Conservation (phyloP, 2,329 filamentous ascomycete genomes). For the Zymoseptoria brevis region DNA sequence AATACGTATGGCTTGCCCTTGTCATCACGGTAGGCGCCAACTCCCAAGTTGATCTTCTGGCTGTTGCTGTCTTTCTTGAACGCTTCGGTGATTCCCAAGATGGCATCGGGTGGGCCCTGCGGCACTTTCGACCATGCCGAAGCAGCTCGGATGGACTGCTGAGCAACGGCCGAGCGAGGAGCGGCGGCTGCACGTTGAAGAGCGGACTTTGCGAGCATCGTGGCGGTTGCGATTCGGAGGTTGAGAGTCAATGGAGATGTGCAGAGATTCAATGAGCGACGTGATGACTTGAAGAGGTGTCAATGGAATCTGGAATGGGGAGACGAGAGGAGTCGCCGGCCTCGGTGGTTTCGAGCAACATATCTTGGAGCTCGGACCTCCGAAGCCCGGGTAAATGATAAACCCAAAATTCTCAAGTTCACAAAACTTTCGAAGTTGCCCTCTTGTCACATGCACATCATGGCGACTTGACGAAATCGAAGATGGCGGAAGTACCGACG, state of each 20-base stretch:
- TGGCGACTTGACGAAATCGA: neutral
- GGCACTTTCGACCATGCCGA: slow-evolving; percentile 88
- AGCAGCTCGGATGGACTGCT: slow-evolving; percentile 49
- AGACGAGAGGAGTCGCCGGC: neutral
- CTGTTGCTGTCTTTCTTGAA: slow-evolving; percentile 94
- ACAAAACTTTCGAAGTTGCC: neutral
- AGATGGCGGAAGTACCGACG: slow-evolving; percentile 18
- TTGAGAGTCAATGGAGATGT: neutral
- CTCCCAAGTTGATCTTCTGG: slow-evolving; percentile 98
- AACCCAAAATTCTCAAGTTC: neutral
- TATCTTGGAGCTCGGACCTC: neutral
- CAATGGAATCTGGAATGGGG: neutral
- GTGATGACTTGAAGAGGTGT: neutral
- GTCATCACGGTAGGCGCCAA: slow-evolving; percentile 97
- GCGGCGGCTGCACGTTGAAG: slow-evolving; percentile 25
- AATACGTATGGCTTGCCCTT: slow-evolving; percentile 96
- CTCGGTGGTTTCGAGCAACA: neutral
- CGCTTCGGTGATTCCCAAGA: slow-evolving; percentile 81
- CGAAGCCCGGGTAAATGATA: neutral
- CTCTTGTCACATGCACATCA: neutral
- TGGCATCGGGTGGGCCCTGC: slow-evolving; percentile 85
- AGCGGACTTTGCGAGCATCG: slow-evolving; percentile 26
- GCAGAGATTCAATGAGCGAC: neutral
- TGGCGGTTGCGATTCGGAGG: slow-evolving; percentile 2
- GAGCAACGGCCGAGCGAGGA: slow-evolving; percentile 18